These are phyloP conservation scores for Celoporthe dispersa DNA, from an alignment of 2,329 filamentous ascomycete genomes.

Conservation along the genomic window DNA sequence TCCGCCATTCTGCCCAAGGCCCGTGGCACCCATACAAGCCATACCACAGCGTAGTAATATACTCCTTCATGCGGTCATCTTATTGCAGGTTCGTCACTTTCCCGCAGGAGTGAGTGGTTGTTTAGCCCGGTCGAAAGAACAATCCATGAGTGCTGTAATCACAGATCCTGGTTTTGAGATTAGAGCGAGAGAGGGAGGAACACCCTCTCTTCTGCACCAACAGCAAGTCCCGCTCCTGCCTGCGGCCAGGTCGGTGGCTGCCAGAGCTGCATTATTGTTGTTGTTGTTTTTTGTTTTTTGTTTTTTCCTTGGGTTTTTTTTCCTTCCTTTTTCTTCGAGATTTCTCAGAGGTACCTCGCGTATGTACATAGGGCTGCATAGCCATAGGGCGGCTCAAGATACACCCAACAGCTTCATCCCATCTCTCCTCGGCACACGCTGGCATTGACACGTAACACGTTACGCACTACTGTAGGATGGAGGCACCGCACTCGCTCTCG, in stretches of 20 bases:
- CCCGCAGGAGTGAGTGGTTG: not conserved
- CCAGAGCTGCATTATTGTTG: not conserved
- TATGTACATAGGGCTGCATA: not conserved
- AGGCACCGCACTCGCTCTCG: not conserved
- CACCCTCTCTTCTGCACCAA: too few relatives aligned
- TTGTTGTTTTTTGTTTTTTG: too few relatives aligned
- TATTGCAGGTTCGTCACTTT: not conserved
- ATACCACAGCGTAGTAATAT: not conserved
- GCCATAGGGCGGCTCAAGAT: not conserved
- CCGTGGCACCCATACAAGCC: not conserved
- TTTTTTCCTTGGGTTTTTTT: not conserved
- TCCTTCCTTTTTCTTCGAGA: not conserved
- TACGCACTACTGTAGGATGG: conserved; percentile 15
- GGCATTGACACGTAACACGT: conserved; percentile 21
- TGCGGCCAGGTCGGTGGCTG: not conserved
- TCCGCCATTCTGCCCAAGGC: not conserved
- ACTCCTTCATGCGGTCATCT: not conserved
- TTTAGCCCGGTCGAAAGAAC: not conserved
- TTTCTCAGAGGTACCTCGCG: not conserved
- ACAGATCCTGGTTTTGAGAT: not conserved
- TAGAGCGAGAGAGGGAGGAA: not conserved
- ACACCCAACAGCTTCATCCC: conserved; percentile 10
- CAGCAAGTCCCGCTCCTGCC: too few relatives aligned
- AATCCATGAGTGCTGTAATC: not conserved
- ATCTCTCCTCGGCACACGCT: conserved; percentile 19